Conservation (phyloP, 495 filamentous ascomycete species). For the Cercophora newfieldiana region DNA sequence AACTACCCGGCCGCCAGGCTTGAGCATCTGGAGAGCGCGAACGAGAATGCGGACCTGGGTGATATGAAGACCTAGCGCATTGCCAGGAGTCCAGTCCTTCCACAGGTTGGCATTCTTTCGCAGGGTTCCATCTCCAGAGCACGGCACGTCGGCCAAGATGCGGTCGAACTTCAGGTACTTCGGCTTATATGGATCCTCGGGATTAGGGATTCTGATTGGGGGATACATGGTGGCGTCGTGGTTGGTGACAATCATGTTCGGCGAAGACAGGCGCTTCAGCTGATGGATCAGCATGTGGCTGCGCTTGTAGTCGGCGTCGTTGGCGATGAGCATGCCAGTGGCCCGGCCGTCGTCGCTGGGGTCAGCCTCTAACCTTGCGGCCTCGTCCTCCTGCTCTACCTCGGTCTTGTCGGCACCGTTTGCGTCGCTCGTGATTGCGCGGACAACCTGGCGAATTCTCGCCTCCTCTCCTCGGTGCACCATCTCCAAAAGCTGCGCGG, state of each 20-base stretch:
- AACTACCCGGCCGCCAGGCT: conserved; percentile 88
- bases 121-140: conserved; percentile 89
- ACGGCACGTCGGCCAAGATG: conserved; percentile 94
- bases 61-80: conserved; percentile 77
- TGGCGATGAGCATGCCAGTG: conserved; percentile 89
- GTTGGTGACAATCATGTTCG: conserved; percentile 95
- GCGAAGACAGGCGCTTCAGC: conserved; percentile 92
- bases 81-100: conserved; percentile 88
- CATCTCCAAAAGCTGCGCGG: conserved; percentile 91
- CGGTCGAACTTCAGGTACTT: conserved; percentile 94
- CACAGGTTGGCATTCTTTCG: conserved; percentile 91
- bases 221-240: conserved; percentile 97
- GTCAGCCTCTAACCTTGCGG: conserved; percentile 55
- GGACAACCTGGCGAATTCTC: conserved; percentile 62
- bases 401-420: conserved; percentile 49
- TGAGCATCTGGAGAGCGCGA: conserved; percentile 93
- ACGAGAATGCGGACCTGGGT: conserved; percentile 89
- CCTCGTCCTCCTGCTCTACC: conserved; percentile 47
- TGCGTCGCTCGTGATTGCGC: conserved; percentile 54
- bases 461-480: conserved; percentile 89
- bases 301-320: conserved; percentile 93
- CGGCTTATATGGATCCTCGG: conserved; percentile 51
- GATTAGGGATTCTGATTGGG: conserved; percentile 72
- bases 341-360: conserved; percentile 77
- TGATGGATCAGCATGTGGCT: conserved; percentile 96